phyloP scores from a whole-genome alignment of 1,284 basidiomycete genomes.

The Ustilago curta region DNA sequence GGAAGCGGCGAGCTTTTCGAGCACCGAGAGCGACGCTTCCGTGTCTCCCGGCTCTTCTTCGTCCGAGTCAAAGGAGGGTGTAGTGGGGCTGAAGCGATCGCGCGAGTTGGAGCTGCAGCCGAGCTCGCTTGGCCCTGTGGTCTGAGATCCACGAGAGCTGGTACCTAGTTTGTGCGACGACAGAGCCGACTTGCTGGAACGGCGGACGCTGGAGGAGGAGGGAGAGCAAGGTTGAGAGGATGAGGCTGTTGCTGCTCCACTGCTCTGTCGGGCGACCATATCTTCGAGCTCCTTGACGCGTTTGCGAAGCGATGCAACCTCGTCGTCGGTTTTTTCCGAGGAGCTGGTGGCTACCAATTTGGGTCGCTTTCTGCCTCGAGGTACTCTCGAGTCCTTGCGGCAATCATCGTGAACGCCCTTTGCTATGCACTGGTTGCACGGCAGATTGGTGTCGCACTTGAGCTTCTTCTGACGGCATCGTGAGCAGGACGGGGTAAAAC shows the following conservation, averaged over 20 bases:
- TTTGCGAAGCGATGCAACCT: constrained; percentile 35
- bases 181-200: constrained; percentile 14
- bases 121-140: constrained; percentile 26
- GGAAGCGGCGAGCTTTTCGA: constrained; percentile 50
- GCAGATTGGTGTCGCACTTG: constrained; percentile 52
- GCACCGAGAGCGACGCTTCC: constrained; percentile 29
- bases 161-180: constrained; percentile 30
- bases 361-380: constrained; percentile 51
- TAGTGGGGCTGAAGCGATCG: constrained; percentile 20
- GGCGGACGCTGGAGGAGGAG: constrained; percentile 12
- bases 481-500: constrained; percentile 51
- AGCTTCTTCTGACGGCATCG: constrained; percentile 55
- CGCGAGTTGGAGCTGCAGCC: constrained; percentile 16
- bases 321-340: constrained; percentile 25
- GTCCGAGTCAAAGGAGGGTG: constrained; percentile 22
- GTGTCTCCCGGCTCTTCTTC: constrained; percentile 44
- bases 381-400: constrained; percentile 50
- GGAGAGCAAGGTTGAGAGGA: constrained; percentile 16
- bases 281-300: constrained; percentile 42
- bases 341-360: constrained; percentile 14
- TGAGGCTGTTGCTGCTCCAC: background rate
- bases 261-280: constrained; percentile 5
- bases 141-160: constrained; percentile 30
- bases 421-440: constrained; percentile 57
- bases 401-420: constrained; percentile 53